phyloP scores from a whole-genome alignment of 2,329 filamentous ascomycete genomes.

The Zasmidium cellare region DNA sequence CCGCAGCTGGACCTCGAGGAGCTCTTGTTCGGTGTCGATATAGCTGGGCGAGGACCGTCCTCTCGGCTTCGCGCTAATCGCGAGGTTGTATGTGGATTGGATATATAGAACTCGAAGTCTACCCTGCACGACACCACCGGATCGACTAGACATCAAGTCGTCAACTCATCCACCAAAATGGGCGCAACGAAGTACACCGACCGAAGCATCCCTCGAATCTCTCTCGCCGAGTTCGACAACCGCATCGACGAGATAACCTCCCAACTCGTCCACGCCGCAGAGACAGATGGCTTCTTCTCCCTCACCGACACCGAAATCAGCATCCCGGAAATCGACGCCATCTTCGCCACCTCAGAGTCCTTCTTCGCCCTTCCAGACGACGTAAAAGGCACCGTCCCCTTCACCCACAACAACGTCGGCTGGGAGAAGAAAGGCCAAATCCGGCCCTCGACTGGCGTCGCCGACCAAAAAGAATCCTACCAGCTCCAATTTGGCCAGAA shows the following conservation, averaged over 20 bases:
- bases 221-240: constrained; percentile 53
- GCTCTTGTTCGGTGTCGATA: background rate
- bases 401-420: constrained; percentile 57
- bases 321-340: constrained; percentile 49
- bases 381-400: constrained; percentile 56
- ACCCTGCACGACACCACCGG: background rate
- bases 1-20: background rate
- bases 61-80: background rate
- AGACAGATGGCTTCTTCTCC: constrained; percentile 63
- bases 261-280: constrained; percentile 55
- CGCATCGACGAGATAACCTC: constrained; percentile 56
- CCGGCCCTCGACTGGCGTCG: constrained; percentile 58
- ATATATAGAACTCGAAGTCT: background rate
- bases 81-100: background rate
- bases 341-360: constrained; percentile 51
- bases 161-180: constrained; percentile 7
- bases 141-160: background rate
- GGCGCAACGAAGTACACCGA: constrained; percentile 40
- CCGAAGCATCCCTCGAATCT: constrained; percentile 53
- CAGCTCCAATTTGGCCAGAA: constrained; percentile 62
- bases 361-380: constrained; percentile 58
- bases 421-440: constrained; percentile 63
- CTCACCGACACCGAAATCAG: constrained; percentile 58
- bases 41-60: background rate
- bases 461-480: constrained; percentile 63